phyloP scores from a whole-genome alignment of 768 basidiomycete genomes.

The Clavulina sp. region DNA sequence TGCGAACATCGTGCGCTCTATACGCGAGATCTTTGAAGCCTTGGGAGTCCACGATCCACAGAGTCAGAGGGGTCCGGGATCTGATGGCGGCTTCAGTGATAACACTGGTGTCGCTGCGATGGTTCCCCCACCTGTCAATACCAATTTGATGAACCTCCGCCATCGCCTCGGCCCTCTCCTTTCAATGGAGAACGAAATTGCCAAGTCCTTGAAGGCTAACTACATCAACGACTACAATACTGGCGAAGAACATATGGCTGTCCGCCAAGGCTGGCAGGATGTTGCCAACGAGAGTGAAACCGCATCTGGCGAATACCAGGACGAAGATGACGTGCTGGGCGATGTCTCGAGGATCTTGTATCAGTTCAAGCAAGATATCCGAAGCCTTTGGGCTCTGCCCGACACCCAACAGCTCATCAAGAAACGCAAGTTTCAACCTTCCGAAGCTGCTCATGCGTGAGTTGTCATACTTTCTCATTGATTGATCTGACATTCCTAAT shows the following conservation, averaged over 20 bases:
- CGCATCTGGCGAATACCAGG: constrained; percentile 2
- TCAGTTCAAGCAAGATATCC: constrained; percentile 1
- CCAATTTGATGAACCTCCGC: constrained; percentile 7
- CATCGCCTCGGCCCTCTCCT: constrained; percentile 8
- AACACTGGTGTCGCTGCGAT: neutral
- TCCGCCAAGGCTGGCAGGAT: constrained; percentile 9
- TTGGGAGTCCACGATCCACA: neutral
- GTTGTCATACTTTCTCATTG: neutral
- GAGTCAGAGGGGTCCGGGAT: neutral
- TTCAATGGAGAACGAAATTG: constrained; percentile 7
- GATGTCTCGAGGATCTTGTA: constrained; percentile 4
- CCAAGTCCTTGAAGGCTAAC: constrained; percentile 1
- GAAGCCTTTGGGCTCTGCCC: constrained; percentile 4
- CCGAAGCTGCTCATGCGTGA: constrained; percentile 8
- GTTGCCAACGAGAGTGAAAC: neutral
- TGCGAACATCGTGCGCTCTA: constrained; percentile 6
- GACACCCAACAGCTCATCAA: constrained; percentile 7
- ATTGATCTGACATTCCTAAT: neutral
- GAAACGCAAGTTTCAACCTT: constrained; percentile 6
- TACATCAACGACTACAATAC: constrained; percentile 6
- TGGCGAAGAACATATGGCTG: constrained; percentile 8
- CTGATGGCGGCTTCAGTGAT: neutral
- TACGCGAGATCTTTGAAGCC: constrained; percentile 10
- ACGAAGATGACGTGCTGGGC: neutral
- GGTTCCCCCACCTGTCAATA: neutral